Evolutionary conservation across 495 filamentous ascomycete genomes (phyloP).

Genomic region (Friedmanniomyces endolithicus): DNA sequence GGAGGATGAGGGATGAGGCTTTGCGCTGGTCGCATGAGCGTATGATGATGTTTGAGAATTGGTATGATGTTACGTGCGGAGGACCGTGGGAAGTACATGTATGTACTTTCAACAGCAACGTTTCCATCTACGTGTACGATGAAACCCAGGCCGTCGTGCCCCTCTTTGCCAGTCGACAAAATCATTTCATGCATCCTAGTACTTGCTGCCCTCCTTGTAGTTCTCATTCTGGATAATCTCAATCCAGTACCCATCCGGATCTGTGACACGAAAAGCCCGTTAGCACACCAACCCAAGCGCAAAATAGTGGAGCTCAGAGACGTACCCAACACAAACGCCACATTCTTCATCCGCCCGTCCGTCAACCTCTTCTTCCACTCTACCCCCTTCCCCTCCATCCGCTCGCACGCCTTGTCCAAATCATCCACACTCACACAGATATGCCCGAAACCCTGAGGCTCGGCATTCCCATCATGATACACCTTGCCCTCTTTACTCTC

Average conservation of each 20-base stretch:
- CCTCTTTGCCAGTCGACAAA: too few relatives aligned
- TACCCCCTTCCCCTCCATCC: constrained; percentile 70
- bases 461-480: constrained; percentile 84
- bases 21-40: too few relatives aligned
- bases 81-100: too few relatives aligned
- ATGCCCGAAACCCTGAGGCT: constrained; percentile 90
- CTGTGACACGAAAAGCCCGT: constrained; percentile 26
- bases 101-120: too few relatives aligned
- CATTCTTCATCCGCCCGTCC: constrained; percentile 83
- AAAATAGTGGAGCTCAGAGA: background rate
- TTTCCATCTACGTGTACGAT: too few relatives aligned
- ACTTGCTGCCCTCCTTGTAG: constrained; percentile 34
- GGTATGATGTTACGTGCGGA: too few relatives aligned
- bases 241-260: constrained; percentile 89
- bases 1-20: too few relatives aligned
- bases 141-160: too few relatives aligned
- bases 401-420: constrained; percentile 67
- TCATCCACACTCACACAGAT: constrained; percentile 86
- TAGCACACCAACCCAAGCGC: background rate
- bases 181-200: too few relatives aligned
- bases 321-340: constrained; percentile 65
- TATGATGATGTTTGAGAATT: too few relatives aligned
- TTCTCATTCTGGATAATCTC: constrained; percentile 73
- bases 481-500: constrained; percentile 73
- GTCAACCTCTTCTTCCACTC: constrained; percentile 91